Evolutionary conservation across 2,329 filamentous ascomycete species (phyloP).

Genomic region (Aspergillus sergii): DNA sequence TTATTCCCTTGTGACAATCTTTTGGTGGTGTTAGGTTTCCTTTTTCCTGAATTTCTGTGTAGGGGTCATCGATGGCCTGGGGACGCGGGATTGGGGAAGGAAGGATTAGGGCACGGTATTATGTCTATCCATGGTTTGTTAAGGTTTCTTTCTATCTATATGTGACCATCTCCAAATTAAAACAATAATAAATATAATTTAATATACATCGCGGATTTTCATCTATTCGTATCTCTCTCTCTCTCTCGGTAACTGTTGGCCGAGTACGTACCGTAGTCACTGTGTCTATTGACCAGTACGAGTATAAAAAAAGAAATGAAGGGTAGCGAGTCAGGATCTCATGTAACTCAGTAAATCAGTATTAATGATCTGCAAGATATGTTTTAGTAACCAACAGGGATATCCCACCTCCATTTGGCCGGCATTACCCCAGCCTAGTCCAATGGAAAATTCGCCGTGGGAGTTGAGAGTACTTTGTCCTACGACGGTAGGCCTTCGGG

Average conservation of each 20-base stretch:
- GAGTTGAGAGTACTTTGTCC: neutral
- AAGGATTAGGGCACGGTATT: neutral
- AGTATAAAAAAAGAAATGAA: neutral
- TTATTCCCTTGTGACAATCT: neutral
- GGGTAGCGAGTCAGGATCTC: neutral
- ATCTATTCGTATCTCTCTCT: neutral
- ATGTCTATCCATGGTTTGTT: neutral
- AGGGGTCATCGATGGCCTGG: neutral
- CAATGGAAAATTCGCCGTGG: neutral
- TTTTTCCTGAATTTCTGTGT: neutral
- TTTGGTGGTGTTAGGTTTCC: neutral
- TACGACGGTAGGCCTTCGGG: neutral
- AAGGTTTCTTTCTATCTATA: neutral
- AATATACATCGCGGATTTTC: neutral
- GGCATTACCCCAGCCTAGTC: neutral
- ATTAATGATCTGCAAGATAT: conserved; percentile 1
- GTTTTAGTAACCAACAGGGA: neutral
- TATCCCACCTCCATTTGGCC: neutral
- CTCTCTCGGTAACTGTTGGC: neutral
- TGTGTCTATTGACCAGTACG: neutral
- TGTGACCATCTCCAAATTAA: neutral
- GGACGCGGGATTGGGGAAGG: neutral
- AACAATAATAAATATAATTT: neutral
- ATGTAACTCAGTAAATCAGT: neutral
- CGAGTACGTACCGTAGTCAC: neutral